phyloP scores from a whole-genome alignment of 495 filamentous ascomycete genomes.

The Aeminium ludgeri region DNA sequence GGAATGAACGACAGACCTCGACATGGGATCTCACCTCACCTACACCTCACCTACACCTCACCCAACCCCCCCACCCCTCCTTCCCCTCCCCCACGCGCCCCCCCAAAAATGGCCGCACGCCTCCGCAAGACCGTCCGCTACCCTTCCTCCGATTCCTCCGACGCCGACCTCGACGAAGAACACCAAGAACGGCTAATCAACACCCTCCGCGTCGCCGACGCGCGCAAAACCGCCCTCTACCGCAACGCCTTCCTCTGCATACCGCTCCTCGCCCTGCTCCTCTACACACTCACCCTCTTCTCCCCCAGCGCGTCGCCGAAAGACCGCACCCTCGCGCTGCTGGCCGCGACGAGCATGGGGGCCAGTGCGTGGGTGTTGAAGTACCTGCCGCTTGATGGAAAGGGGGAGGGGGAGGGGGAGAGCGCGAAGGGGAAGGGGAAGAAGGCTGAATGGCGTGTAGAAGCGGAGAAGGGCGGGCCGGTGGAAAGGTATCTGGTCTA shows the following conservation, averaged over 20 bases:
- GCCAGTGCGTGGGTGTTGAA: conserved; percentile 38
- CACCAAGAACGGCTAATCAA: conserved; percentile 56
- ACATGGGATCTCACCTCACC: no score
- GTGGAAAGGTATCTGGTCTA: conserved; percentile 32
- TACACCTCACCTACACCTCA: no score
- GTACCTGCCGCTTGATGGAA: conserved; percentile 26
- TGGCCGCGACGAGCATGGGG: conserved; percentile 42
- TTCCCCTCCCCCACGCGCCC: neutral
- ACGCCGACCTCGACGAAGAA: conserved; percentile 25
- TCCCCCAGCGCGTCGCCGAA: conserved; percentile 12
- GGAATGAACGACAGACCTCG: no score
- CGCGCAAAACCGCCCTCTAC: conserved; percentile 41
- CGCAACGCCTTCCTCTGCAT: conserved; percentile 41
- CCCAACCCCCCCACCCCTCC: neutral
- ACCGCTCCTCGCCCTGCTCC: conserved; percentile 32
- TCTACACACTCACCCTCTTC: conserved; percentile 38
- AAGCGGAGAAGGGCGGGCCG: conserved; percentile 17
- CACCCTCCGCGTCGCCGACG: conserved; percentile 38
- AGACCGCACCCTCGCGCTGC: conserved; percentile 29
- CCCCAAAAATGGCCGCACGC: conserved; percentile 14
- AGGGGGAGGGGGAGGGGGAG: no score
- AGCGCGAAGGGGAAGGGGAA: conserved; percentile 15
- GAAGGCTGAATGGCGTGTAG: conserved; percentile 6
- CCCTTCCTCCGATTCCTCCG: conserved; percentile 18
- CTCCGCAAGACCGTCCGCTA: conserved; percentile 24